Evolutionary conservation across 2,329 filamentous ascomycete genomes (phyloP), one percentile per base, ranked within the genome.

Genomic region (Paraphaeosphaeria minitans): DNA sequence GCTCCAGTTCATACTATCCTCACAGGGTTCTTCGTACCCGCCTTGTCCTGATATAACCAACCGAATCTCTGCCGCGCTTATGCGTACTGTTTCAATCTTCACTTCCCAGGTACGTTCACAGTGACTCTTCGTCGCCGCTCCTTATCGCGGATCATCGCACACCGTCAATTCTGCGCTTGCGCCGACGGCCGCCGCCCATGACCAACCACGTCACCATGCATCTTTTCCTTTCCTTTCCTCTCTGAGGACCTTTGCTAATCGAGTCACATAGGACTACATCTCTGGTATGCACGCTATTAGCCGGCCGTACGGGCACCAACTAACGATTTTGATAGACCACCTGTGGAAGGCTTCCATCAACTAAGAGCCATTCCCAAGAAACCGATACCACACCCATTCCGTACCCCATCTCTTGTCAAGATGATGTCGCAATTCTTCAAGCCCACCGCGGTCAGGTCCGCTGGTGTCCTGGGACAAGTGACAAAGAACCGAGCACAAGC

Each of bases 341-440:
- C 82, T 88, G 78, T 88, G 86, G 86, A 88, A 88, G 81, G 85
- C 85, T 71, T 86, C 84, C 74, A 82, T 84, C 75, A 87, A 86
- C 78, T 87, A 84, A 79, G 66, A 64, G 61, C 62, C 69, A 48
- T 67, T 41, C 58, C 33, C 14, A 39, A 55, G 61, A 55, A 42
- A 53, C 29, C n/a, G 22, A 49, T 51, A 59, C 57, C 56, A 56
- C 43, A 63, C 49, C 57, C 52, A 42, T 55, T 60, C 59, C 49
- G 27, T 56, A 62, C 70, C 65, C 70, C 65, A 72, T 59, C 60
- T 57, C 70, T 53, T 59, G 53, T 58, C 73, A 83, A 73, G 62
- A 86, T 87, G 82, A 80, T 87, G 68, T 78, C 80, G 72, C 82
- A 81, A 76, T 66, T 84, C 65, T 75, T 84, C 75, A 85, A 82